A percentile compares a stretch with the other conserved stretches of the same genome.
These are phyloP conservation scores for Tetragonia tetragonoides DNA, from an alignment of 148 eudicot species.

Conservation along the genomic window DNA sequence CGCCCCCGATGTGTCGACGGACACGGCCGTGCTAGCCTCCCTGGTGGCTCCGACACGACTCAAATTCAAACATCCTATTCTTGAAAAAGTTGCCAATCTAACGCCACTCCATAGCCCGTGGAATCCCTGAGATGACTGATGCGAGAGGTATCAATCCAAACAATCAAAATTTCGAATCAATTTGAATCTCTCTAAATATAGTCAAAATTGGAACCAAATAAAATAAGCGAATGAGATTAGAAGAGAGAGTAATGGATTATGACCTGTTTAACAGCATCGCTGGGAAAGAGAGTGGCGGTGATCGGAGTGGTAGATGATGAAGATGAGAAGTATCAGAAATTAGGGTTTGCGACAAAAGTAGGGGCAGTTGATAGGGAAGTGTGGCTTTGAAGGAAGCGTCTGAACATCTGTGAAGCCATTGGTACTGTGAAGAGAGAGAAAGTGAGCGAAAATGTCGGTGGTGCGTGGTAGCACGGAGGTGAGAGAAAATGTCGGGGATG, in stretches of 20 bases:
- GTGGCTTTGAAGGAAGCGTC: slow-evolving; percentile 48
- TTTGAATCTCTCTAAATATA: neutral
- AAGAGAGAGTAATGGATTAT: neutral
- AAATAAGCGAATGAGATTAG: neutral
- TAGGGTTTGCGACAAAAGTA: slow-evolving; percentile 22
- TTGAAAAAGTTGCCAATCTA: too few relatives aligned
- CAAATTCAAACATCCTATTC: too few relatives aligned
- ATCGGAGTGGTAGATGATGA: slow-evolving; percentile 48
- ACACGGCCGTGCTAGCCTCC: slow-evolving; percentile 7
- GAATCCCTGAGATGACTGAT: too few relatives aligned
- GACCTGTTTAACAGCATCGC: slow-evolving; percentile 91
- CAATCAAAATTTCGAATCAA: neutral
- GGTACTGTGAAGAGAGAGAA: neutral
- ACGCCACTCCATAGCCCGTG: too few relatives aligned
- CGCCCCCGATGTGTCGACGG: slow-evolving; percentile 68
- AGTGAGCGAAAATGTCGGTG: neutral
- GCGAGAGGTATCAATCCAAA: neutral
- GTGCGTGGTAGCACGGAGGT: too few relatives aligned
- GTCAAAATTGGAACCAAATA: neutral
- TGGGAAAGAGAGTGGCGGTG: slow-evolving; percentile 93
- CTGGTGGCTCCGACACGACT: too few relatives aligned
- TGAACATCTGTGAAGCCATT: slow-evolving; percentile 73
- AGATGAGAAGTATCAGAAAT: slow-evolving; percentile 35
- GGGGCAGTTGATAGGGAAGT: slow-evolving; percentile 22
- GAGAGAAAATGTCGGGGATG: too few relatives aligned